Base-by-base conservation (phyloP, 1,284 basidiomycete species). In the Cerrena zonata region DNA sequence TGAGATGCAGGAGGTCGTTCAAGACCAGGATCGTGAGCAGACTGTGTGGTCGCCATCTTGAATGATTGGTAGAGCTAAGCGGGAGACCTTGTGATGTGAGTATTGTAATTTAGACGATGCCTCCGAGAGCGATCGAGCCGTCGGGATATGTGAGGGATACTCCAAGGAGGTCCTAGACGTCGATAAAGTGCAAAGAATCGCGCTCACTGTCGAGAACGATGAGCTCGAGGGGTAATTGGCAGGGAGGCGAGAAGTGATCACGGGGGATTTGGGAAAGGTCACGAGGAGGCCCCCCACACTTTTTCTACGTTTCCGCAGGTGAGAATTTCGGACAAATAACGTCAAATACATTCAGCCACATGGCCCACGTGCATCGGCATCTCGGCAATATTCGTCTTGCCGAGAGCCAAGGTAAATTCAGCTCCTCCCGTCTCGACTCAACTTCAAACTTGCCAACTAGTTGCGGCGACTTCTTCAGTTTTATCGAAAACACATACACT, bases 221-320 rank as follows among this genome's bases (percentile, higher is more conserved):
- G 60, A 55, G 61, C 53, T 51, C 54, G 49, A 54, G 18, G 45
- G 51, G 57, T 55, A 50, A 15, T 26, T 39, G 38, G 46, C 13
- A 27, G 24, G n/a, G 43, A 55, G 54, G 53, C 59, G 55, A 48
- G 61, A 58, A 56, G 60, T 52, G 66, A 68, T 69, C 67, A 69
- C 67, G 67, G 62, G 66, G 65, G 65, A 56, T 57, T 54, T 57
- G 59, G 60, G 59, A 53, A 61, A 61, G 59, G 67, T 68, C 66
- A 68, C 67, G 66, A 57, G 59, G 53, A 52, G 56, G 61, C 64
- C 64, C 63, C 64, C 60, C 57, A 59, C 45, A 54, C 50, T 47
- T 59, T 66, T 63, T 66, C 64, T 64, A 66, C 51, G 42, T 58
- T 34, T 34, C 15, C 51, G 61, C 65, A 66, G 64, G 65, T 67